Percentiles rank a stretch among this genome's conserved stretches.
Conservation (phyloP, 441 rosid species). For the Erodium moschatum region DNA sequence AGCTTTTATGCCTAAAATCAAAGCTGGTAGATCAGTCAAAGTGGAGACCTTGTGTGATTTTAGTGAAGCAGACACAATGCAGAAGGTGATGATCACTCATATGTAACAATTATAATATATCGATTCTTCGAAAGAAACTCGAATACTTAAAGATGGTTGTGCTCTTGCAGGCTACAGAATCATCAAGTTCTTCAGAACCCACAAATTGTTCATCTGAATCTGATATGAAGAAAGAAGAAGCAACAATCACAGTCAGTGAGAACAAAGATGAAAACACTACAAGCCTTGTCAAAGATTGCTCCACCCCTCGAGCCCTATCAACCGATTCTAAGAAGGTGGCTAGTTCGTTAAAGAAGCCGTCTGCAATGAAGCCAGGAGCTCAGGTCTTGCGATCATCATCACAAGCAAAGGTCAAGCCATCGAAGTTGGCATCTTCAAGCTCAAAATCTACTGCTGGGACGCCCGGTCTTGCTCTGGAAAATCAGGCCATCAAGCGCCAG, state of each 20-base stretch:
- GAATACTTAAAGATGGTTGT: neutral
- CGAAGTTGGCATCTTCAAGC: slow-evolving; percentile 8
- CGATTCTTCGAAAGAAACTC: too few relatives aligned
- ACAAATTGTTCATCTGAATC: slow-evolving; percentile 18
- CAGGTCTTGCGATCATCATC: slow-evolving; percentile 32
- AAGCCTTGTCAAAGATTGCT: slow-evolving; percentile 30
- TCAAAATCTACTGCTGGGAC: slow-evolving; percentile 31
- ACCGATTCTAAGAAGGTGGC: slow-evolving; percentile 46
- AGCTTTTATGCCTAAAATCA: slow-evolving; percentile 84
- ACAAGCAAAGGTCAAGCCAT: slow-evolving; percentile 15
- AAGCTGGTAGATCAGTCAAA: slow-evolving; percentile 58
- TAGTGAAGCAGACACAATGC: slow-evolving; percentile 48
- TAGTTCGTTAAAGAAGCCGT: slow-evolving; percentile 46
- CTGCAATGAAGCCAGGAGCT: slow-evolving; percentile 40
- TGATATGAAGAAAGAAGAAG: slow-evolving; percentile 23
- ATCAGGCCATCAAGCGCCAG: slow-evolving; percentile 89
- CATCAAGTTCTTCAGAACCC: slow-evolving; percentile 24
- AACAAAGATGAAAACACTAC: neutral
- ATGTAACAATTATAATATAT: too few relatives aligned
- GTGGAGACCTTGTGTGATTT: slow-evolving; percentile 69
- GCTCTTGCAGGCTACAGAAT: slow-evolving; percentile 34
- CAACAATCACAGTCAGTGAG: slow-evolving; percentile 8
- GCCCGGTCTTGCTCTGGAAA: slow-evolving; percentile 57
- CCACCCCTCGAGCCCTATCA: slow-evolving; percentile 27
- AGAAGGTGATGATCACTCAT: slow-evolving; percentile 32